These are phyloP conservation scores for Leccinum solheimii DNA, from an alignment of 1,284 basidiomycete species.

Conservation along the genomic window DNA sequence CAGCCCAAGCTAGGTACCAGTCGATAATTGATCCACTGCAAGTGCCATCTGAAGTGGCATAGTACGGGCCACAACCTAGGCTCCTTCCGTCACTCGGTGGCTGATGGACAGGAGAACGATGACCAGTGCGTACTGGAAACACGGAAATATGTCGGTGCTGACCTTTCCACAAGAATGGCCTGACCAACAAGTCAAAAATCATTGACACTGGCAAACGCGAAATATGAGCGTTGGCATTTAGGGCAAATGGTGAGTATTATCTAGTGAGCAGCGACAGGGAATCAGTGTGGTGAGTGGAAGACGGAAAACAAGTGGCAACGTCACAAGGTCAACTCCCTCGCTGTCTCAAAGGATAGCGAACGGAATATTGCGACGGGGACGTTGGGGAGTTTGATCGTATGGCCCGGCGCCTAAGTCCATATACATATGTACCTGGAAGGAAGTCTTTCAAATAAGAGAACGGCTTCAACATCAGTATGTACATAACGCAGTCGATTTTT, in stretches of 20 bases:
- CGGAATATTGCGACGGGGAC: neutral
- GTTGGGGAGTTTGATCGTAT: neutral
- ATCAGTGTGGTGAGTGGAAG: neutral
- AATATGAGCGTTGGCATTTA: neutral
- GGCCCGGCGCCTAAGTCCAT: neutral
- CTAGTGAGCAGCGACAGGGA: neutral
- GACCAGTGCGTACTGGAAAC: neutral
- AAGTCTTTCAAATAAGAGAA: too few species aligned
- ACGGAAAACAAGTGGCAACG: neutral
- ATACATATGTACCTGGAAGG: neutral
- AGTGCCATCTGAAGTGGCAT: neutral
- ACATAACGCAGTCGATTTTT: neutral
- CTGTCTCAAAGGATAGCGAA: too few species aligned
- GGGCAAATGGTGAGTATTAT: neutral
- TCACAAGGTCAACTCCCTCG: too few species aligned
- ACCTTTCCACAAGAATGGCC: neutral
- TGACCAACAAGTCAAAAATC: neutral
- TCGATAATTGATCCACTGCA: neutral
- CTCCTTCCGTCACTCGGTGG: neutral
- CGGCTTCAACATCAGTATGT: too few species aligned
- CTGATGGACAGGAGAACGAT: neutral
- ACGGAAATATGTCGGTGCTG: neutral
- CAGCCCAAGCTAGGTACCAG: neutral
- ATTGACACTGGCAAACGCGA: neutral
- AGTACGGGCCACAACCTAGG: neutral